A percentile compares a stretch with the other conserved stretches of the same genome.
These are phyloP conservation scores for Daldinia sp. DNA, from an alignment of 2,329 filamentous ascomycete species.

Conservation along the genomic window DNA sequence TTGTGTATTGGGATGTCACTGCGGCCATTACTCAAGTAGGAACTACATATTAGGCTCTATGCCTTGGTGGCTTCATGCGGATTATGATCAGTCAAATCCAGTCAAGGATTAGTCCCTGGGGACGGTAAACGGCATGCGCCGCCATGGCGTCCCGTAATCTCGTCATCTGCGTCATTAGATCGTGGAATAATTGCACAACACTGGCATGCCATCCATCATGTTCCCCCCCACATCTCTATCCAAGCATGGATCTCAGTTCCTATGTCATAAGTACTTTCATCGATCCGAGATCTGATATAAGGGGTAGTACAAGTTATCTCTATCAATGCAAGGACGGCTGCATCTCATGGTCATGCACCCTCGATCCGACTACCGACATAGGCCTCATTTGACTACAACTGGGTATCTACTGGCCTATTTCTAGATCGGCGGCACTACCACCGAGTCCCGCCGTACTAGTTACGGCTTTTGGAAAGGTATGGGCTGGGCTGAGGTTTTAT, in stretches of 20 bases:
- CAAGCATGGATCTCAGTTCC: constrained; percentile 8
- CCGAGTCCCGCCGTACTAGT: constrained; percentile 8
- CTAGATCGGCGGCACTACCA: constrained; percentile 11
- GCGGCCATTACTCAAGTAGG: constrained; percentile 19
- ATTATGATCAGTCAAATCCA: constrained; percentile 9
- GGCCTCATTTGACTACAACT: not conserved
- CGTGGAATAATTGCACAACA: not conserved
- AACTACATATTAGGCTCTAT: constrained; percentile 8
- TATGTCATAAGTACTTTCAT: constrained; percentile 6
- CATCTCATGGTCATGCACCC: constrained; percentile 13
- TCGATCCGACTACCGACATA: constrained; percentile 31
- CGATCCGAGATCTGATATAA: constrained; percentile 30
- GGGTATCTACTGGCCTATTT: not conserved
- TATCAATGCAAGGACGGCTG: constrained; percentile 18
- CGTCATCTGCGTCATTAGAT: not conserved
- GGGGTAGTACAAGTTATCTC: constrained; percentile 6
- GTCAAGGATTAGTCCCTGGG: constrained; percentile 7
- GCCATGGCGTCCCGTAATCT: constrained; percentile 15
- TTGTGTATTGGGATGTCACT: constrained; percentile 9
- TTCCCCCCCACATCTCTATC: constrained; percentile 2
- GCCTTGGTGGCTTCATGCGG: constrained; percentile 1
- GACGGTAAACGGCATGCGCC: constrained; percentile 25
- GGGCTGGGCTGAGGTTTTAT: not conserved
- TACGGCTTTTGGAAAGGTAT: not conserved
- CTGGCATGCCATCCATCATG: not conserved